Evolutionary conservation across 129 eudicot species (phyloP).

Genomic region (Solidago caesia): DNA sequence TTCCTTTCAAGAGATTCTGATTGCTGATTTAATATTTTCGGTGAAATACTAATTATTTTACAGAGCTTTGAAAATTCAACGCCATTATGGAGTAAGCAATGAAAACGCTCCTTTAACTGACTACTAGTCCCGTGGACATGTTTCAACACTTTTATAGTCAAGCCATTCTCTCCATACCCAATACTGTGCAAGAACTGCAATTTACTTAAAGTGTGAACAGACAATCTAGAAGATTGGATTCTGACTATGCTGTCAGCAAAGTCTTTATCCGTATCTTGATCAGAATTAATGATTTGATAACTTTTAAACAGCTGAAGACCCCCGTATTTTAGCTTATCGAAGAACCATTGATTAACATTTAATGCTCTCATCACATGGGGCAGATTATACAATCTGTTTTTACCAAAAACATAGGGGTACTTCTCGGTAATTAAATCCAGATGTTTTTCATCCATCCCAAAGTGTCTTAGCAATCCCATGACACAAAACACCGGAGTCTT

Average conservation of each 20-base stretch:
- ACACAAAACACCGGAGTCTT: constrained; percentile 46
- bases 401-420: constrained; percentile 64
- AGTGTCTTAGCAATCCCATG: constrained; percentile 47
- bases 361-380: constrained; percentile 62
- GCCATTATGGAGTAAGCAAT: constrained; percentile 53
- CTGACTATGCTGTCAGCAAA: constrained; percentile 37
- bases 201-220: constrained; percentile 36
- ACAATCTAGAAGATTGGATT: constrained; percentile 36
- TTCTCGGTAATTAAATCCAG: constrained; percentile 29
- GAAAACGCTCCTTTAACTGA: constrained; percentile 51
- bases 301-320: constrained; percentile 42
- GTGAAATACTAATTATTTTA: constrained; percentile 45
- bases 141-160: constrained; percentile 39
- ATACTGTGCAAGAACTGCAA: constrained; percentile 61
- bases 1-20: constrained; percentile 39
- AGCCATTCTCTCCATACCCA: constrained; percentile 65
- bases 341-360: constrained; percentile 73
- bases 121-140: constrained; percentile 40
- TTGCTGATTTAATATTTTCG: constrained; percentile 64
- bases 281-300: constrained; percentile 31
- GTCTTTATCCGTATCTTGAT: constrained; percentile 47
- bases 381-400: constrained; percentile 54
- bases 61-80: constrained; percentile 61
- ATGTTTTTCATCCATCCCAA: constrained; percentile 39
- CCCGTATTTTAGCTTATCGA: constrained; percentile 44